These are phyloP conservation scores for Penicillium sp. DNA, from an alignment of 2,329 filamentous ascomycete species.

Conservation along the genomic window DNA sequence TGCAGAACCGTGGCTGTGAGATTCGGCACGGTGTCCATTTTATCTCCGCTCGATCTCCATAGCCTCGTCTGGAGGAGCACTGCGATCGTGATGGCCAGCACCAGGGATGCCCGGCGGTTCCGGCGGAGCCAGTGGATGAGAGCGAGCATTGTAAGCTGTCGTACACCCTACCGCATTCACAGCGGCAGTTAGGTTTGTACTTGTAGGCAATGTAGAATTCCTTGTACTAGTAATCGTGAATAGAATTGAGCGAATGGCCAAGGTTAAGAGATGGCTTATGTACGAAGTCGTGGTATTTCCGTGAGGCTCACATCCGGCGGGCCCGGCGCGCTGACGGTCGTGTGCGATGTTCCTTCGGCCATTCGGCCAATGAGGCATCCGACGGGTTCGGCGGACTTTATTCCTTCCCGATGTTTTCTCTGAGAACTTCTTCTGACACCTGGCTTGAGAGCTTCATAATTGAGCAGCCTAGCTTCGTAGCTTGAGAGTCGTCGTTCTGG, in stretches of 20 bases:
- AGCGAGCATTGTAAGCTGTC: background rate
- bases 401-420: background rate
- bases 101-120: background rate
- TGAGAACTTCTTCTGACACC: background rate
- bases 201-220: background rate
- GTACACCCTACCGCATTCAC: background rate
- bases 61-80: background rate
- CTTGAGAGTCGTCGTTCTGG: background rate
- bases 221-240: background rate
- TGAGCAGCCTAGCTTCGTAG: background rate
- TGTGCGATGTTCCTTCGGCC: background rate
- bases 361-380: constrained; percentile 3
- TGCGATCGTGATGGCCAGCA: background rate
- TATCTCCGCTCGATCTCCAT: background rate
- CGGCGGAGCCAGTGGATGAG: constrained; percentile 4
- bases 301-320: constrained; percentile 1
- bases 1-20: background rate
- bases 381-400: background rate
- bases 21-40: background rate
- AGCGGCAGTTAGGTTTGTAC: background rate
- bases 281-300: background rate
- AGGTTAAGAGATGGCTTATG: background rate
- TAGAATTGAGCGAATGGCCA: background rate
- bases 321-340: background rate
- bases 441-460: background rate